These are phyloP conservation scores for Zygosaccharomyces rouxii DNA, from an alignment of 805 yeast genomes.

Conservation along the genomic window DNA sequence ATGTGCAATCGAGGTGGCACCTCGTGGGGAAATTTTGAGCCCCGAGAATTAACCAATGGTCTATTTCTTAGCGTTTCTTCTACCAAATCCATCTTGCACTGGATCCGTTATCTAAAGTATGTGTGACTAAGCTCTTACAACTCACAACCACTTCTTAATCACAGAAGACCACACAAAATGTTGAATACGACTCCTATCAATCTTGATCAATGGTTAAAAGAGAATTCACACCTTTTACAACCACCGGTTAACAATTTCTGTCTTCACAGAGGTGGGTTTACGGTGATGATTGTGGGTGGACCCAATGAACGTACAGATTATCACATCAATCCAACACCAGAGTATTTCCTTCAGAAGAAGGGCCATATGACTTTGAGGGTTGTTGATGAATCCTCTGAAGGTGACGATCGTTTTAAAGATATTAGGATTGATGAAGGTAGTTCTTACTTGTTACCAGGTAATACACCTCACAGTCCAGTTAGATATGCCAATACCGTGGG, in stretches of 20 bases:
- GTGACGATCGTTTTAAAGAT: slow-evolving; percentile 66
- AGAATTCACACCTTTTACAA: slow-evolving; percentile 67
- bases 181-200: slow-evolving; percentile 53
- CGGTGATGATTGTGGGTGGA: slow-evolving; percentile 94
- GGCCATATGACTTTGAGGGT: slow-evolving; percentile 83
- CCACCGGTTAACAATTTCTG: slow-evolving; percentile 94
- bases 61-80: slow-evolving; percentile 18
- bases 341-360: slow-evolving; percentile 83
- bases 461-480: slow-evolving; percentile 86
- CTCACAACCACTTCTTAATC: no score
- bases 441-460: slow-evolving; percentile 79
- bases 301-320: slow-evolving; percentile 93
- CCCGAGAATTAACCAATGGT: slow-evolving; percentile 26
- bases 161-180: slow-evolving; percentile 10
- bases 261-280: slow-evolving; percentile 85
- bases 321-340: slow-evolving; percentile 92
- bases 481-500: slow-evolving; percentile 84
- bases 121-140: no score
- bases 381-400: slow-evolving; percentile 45
- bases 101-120: neutral
- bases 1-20: slow-evolving; percentile 12
- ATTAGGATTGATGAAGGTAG: slow-evolving; percentile 78
- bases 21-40: slow-evolving; percentile 21
- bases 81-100: slow-evolving; percentile 3
- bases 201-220: slow-evolving; percentile 73